Evolutionary conservation across 2,329 filamentous ascomycete genomes (phyloP).

Genomic region (Arachnomyces sp.): DNA sequence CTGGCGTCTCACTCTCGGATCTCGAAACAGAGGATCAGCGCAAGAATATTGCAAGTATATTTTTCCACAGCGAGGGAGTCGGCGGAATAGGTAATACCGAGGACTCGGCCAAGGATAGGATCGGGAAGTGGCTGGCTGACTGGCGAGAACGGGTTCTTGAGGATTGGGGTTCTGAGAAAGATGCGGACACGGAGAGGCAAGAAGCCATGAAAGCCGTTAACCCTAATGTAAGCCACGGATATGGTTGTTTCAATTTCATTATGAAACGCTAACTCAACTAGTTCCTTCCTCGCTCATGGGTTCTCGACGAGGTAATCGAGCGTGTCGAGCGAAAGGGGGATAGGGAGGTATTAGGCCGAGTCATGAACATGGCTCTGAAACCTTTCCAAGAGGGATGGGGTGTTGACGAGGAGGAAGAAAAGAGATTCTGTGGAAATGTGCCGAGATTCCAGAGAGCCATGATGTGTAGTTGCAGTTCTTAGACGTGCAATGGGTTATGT

Average conservation of each 20-base stretch:
- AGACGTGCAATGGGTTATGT: no score
- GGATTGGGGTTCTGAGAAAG: conserved; percentile 61
- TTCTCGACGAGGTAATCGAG: conserved; percentile 86
- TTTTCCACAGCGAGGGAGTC: conserved; percentile 71
- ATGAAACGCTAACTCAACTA: conserved; percentile 16
- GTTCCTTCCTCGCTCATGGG: conserved; percentile 84
- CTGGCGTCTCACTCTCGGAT: conserved; percentile 52
- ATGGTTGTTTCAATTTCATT: neutral
- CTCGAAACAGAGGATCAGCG: conserved; percentile 58
- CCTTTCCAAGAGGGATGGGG: conserved; percentile 67
- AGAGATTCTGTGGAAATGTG: conserved; percentile 77
- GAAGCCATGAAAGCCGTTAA: conserved; percentile 76
- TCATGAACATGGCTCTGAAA: conserved; percentile 74
- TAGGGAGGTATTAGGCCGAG: conserved; percentile 62
- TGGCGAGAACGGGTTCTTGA: conserved; percentile 66
- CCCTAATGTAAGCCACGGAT: conserved; percentile 51
- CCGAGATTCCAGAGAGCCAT: conserved; percentile 68
- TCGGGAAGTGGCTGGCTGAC: conserved; percentile 71
- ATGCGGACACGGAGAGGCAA: conserved; percentile 59
- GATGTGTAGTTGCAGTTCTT: conserved; percentile 95
- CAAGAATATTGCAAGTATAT: conserved; percentile 57
- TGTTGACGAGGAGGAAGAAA: conserved; percentile 63
- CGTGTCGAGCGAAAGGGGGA: conserved; percentile 80
- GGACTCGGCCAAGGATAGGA: conserved; percentile 54
- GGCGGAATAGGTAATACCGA: conserved; percentile 52